phyloP scores from a whole-genome alignment of 2,329 filamentous ascomycete genomes.

The Verticillium dahliae region DNA sequence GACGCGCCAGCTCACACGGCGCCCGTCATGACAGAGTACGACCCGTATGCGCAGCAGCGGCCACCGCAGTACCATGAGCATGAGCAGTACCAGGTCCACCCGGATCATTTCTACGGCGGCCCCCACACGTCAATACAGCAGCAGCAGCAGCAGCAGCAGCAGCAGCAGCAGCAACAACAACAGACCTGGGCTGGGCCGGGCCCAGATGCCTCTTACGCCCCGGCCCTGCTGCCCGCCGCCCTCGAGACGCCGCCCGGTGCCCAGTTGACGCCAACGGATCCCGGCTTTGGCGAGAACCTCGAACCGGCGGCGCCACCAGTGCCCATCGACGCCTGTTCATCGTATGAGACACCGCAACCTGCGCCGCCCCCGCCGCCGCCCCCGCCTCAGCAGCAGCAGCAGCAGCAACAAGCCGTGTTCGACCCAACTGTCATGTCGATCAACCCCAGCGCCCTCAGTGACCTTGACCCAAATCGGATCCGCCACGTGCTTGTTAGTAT shows the following conservation, averaged over 20 bases:
- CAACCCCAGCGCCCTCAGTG: conserved; percentile 7
- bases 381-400: background rate
- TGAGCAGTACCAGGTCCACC: background rate
- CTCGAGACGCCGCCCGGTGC: background rate
- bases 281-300: background rate
- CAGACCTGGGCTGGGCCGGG: background rate
- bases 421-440: conserved; percentile 1
- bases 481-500: conserved; percentile 9
- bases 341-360: background rate
- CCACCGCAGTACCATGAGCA: background rate
- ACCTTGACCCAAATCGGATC: conserved; percentile 2
- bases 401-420: background rate
- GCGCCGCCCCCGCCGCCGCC: background rate
- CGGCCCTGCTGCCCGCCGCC: background rate
- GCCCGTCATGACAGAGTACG: background rate
- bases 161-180: background rate
- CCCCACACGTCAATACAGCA: no score
- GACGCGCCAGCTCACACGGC: background rate
- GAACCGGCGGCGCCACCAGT: background rate
- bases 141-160: background rate
- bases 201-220: background rate
- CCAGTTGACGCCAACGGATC: background rate
- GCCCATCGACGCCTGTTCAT: background rate
- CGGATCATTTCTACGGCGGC: no score
- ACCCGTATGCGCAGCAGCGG: background rate